Evolutionary conservation across 768 basidiomycete species (phyloP).

Genomic region (Lactarius trivialis): DNA sequence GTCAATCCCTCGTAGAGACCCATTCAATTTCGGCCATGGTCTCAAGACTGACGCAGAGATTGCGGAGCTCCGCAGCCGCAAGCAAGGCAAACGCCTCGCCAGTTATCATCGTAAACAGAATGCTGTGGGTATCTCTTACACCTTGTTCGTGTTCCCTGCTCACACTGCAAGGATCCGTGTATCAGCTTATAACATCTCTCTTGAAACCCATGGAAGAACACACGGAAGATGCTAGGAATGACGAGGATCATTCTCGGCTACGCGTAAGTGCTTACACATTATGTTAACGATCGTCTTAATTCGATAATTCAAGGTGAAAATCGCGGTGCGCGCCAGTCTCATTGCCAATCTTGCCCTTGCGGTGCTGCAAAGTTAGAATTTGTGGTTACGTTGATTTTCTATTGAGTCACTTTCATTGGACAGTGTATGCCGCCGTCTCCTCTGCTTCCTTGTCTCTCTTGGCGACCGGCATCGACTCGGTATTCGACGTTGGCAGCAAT

Average conservation of each 20-base stretch:
- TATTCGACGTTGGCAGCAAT: conserved; percentile 81
- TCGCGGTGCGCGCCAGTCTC: conserved; percentile 84
- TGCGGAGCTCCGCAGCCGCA: conserved; percentile 49
- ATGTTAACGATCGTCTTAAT: neutral
- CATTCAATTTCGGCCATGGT: conserved; percentile 58
- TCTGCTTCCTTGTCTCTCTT: conserved; percentile 79
- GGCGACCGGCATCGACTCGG: conserved; percentile 84
- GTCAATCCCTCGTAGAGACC: conserved; percentile 42
- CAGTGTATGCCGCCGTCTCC: conserved; percentile 90
- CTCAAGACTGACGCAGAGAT: conserved; percentile 60
- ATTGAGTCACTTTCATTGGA: conserved; percentile 3
- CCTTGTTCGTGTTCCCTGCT: neutral
- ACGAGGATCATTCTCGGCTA: conserved; percentile 59
- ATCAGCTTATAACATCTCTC: conserved; percentile 75
- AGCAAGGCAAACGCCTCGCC: conserved; percentile 56
- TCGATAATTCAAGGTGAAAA: conserved; percentile 57
- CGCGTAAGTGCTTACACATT: conserved; percentile 41
- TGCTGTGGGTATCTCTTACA: conserved; percentile 39
- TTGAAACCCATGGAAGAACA: conserved; percentile 90
- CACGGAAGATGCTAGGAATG: conserved; percentile 70
- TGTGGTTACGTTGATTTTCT: neutral
- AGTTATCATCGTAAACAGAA: conserved; percentile 69
- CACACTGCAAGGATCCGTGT: conserved; percentile 6
- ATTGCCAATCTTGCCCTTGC: conserved; percentile 67
- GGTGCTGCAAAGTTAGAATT: conserved; percentile 55